Base-by-base conservation (phyloP, 768 basidiomycete genomes). In the Infundibulicybe gibba region DNA sequence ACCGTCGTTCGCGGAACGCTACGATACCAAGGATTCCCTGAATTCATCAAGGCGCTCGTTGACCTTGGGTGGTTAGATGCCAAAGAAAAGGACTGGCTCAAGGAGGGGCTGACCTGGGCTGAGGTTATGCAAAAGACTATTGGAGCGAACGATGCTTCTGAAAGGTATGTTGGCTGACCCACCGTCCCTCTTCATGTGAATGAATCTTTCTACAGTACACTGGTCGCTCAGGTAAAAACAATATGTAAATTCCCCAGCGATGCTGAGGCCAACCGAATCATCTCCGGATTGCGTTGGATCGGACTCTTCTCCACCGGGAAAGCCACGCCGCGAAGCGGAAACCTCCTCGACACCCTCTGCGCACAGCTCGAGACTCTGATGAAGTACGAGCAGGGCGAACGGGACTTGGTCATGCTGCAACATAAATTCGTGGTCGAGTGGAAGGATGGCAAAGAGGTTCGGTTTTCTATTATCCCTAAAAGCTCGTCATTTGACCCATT, bases 351-450 rank as follows among this genome's bases (percentile, higher is more conserved):
- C 68, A 94, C 97, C 3, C 85, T 99, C 50, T 97, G 94, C 63
- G 90, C 81, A 2, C 83, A 77, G 16, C 79, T 99, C 41, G 94
- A 99, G 74, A 80, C 74, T 50, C 77, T 95, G 63, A 97, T 97
- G 90, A 80, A 84, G 66, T 97, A 95, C 69, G 88, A 85, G 52
- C 68, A 75, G 40, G 91, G 90, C 52, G 94, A 98, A 68, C 85
- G 91, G 10, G 95, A 99, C 66, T 80, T 98, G 50, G 90, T 99
- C 50, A 91, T 98, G 85, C 82, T 99, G 45, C 95, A 97, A 70
- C 95, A 99, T 80, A 95, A 94, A 74, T 98, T 99, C 62, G 70
- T 91, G 56, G 85, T 98, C 32, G 85, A 94, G 62, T 89, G 87
- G 80, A 75, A 79, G 31, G 91, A 97, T 59, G 94, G 95, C 40